Evolutionary conservation across 1,284 basidiomycete species (phyloP), one percentile per base, ranked within the genome.

Genomic region (Ustilago vetiveriae): DNA sequence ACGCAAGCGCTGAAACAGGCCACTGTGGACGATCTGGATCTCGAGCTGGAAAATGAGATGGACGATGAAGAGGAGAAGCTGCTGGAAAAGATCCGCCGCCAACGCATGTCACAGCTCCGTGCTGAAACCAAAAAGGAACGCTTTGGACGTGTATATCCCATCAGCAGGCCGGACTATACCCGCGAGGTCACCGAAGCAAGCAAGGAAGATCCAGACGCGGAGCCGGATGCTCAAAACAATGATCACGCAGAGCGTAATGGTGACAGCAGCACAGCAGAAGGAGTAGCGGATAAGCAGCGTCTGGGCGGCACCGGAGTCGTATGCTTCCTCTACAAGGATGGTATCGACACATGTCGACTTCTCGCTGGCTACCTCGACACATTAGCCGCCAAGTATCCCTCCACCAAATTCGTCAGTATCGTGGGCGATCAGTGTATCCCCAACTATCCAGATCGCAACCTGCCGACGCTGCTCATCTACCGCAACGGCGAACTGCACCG

Each of bases 341-440:
- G 75, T 10, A 71, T 82, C 37, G 77, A 78, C 22, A 70, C 46
- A 29, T 94, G 92, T 55, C 89, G 92, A 58, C 88, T 90, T 41
- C 84, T 94, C 9, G 87, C 87, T 41, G 85, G 86, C 29, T 90
- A 94, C 51, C 84, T 98, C 29, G 85, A 86, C 16, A 86, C 85
- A 1, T 85, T 98, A 3, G 93, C 95, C 0, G 85, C 86, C 24
- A 88, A 89, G 50, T 90, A 97, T 82, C 92, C 94, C 3, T 88
- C 90, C 23, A 92, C 94, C 9, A 98, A 98, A 83, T 98, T 98
- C 76, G 91, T 98, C 63, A 92, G 91, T 32, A 98, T 98, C 74
- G 88, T 95, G 2, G 94, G 94, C 26, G 88, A 92, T 83, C 77
- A 95, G 83, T 98, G 95, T 84, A 97, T 98, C 74, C 89, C 92